A percentile compares a stretch with the other conserved stretches of the same genome.
Evolutionary conservation across 2,329 filamentous ascomycete genomes (phyloP).

Genomic region (Penicillium corylophilum): DNA sequence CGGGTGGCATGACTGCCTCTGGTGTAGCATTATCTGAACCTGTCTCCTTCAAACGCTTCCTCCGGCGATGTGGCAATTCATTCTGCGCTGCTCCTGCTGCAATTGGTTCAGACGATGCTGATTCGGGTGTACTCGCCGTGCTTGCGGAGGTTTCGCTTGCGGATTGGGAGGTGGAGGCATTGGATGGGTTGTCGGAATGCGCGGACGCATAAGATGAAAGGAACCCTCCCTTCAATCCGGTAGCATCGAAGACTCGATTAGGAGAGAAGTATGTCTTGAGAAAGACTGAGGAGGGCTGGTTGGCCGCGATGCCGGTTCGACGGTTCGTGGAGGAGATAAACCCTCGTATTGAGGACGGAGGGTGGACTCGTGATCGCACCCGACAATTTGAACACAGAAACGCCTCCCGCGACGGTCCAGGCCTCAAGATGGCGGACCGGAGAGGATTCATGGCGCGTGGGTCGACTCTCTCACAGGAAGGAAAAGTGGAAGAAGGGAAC

Average conservation of each 20-base stretch:
- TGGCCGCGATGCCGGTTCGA: slow-evolving; percentile 29
- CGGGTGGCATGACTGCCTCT: slow-evolving; percentile 50
- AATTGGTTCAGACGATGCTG: slow-evolving; percentile 18
- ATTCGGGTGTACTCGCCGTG: slow-evolving; percentile 12
- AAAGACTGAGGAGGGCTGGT: slow-evolving; percentile 27
- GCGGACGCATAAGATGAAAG: slow-evolving; percentile 29
- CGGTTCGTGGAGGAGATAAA: slow-evolving; percentile 34
- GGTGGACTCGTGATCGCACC: slow-evolving; percentile 17
- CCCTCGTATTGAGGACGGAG: slow-evolving; percentile 26
- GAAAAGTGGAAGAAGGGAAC: slow-evolving; percentile 27
- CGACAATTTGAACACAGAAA: slow-evolving; percentile 38
- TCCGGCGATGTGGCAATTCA: slow-evolving; percentile 44
- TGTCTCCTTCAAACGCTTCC: slow-evolving; percentile 43
- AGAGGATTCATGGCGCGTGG: slow-evolving; percentile 38
- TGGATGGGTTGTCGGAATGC: slow-evolving; percentile 15
- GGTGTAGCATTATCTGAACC: slow-evolving; percentile 18
- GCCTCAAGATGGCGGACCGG: slow-evolving; percentile 37
- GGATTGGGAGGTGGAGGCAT: slow-evolving; percentile 7
- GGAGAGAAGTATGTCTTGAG: slow-evolving; percentile 44
- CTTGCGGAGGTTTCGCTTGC: slow-evolving; percentile 15
- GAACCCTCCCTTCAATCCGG: slow-evolving; percentile 22
- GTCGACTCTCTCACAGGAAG: slow-evolving; percentile 6
- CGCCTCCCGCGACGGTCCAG: slow-evolving; percentile 31
- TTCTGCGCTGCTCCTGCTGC: slow-evolving; percentile 19
- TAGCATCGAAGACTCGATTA: slow-evolving; percentile 26